Conservation (phyloP, 2,329 filamentous ascomycete genomes). For the Calonectria multiphialidica region DNA sequence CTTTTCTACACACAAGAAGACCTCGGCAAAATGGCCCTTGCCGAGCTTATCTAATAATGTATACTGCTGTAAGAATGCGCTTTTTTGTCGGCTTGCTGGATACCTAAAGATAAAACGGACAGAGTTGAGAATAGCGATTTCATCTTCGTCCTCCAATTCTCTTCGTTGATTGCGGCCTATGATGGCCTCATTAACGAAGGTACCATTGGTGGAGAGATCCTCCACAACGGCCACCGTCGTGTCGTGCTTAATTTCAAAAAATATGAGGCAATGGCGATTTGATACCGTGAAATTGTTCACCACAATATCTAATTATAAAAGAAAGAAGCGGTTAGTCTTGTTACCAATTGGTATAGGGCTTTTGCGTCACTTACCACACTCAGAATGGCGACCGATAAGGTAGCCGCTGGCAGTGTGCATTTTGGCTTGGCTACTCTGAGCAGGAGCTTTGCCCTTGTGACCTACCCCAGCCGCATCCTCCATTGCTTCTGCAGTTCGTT, state of each 20-base stretch:
- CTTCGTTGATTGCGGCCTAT: neutral
- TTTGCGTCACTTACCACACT: neutral
- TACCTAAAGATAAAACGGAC: neutral
- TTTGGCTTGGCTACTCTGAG: neutral
- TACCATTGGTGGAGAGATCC: neutral
- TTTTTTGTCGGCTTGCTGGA: slow-evolving; percentile 60
- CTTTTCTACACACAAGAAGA: slow-evolving; percentile 91
- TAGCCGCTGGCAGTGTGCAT: neutral
- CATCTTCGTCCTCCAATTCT: neutral
- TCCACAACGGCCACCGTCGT: neutral
- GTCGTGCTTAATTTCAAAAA: neutral
- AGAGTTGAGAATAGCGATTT: neutral
- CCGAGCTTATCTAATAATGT: slow-evolving; percentile 86
- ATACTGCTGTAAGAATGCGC: slow-evolving; percentile 88
- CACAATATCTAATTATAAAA: too few relatives aligned
- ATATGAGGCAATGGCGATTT: neutral
- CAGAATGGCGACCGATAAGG: neutral
- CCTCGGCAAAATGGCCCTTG: slow-evolving; percentile 96
- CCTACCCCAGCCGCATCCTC: neutral
- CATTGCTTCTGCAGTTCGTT: neutral
- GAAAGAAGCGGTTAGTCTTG: too few relatives aligned
- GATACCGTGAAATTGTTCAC: neutral
- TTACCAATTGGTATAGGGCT: too few relatives aligned
- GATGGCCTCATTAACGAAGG: neutral
- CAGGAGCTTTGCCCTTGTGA: neutral